Conservation (phyloP, 2,329 filamentous ascomycete species). For the Fonsecaea monophora region DNA sequence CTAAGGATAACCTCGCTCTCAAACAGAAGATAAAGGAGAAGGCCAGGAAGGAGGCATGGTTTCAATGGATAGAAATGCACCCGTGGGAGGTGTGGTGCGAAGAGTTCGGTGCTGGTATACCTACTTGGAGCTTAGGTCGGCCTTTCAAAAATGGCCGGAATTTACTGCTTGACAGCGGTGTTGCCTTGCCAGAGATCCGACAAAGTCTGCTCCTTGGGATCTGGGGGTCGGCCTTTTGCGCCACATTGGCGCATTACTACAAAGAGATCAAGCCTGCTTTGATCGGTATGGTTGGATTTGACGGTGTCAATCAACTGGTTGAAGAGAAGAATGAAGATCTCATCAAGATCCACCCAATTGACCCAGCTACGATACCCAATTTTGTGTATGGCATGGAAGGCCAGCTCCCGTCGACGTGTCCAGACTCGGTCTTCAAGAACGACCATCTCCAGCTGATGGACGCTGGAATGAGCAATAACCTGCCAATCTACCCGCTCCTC, state of each 20-base stretch:
- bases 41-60: constrained; percentile 76
- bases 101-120: constrained; percentile 88
- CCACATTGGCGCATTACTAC: constrained; percentile 94
- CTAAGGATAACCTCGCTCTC: constrained; percentile 42
- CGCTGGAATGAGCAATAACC: constrained; percentile 97
- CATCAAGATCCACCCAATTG: constrained; percentile 91
- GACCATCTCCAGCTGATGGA: constrained; percentile 88
- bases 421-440: constrained; percentile 73
- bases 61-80: constrained; percentile 97
- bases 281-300: constrained; percentile 74
- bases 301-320: constrained; percentile 79
- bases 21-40: constrained; percentile 53
- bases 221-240: constrained; percentile 97
- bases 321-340: constrained; percentile 82
- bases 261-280: constrained; percentile 87
- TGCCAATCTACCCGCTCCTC: constrained; percentile 92
- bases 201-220: constrained; percentile 86
- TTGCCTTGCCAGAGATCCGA: constrained; percentile 81
- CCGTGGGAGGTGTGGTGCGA: constrained; percentile 97
- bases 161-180: constrained; percentile 66
- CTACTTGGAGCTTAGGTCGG: constrained; percentile 89
- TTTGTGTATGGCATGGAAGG: constrained; percentile 82
- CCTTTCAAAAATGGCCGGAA: constrained; percentile 77
- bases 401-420: constrained; percentile 75
- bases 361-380: constrained; percentile 89